Conservation (phyloP, 805 yeast genomes). For the Lachancea sp. region DNA sequence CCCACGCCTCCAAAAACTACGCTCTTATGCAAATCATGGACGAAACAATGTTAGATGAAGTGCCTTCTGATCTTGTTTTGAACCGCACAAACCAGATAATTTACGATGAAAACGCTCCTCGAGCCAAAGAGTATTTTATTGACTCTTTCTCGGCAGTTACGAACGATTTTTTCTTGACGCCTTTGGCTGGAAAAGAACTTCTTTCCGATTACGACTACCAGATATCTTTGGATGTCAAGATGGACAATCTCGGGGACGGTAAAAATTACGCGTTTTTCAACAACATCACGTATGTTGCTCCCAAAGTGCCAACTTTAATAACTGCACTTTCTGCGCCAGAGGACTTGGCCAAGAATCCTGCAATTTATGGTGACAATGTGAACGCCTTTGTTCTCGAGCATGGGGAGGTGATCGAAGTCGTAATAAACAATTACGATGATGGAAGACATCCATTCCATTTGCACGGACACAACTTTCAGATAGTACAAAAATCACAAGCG, state of each 20-base stretch:
- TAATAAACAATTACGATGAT: slow-evolving; percentile 71
- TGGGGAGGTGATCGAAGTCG: slow-evolving; percentile 65
- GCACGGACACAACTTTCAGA: slow-evolving; percentile 68
- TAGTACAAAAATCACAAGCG: slow-evolving; percentile 47
- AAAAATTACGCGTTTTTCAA: slow-evolving; percentile 73
- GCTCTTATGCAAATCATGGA: slow-evolving; percentile 60
- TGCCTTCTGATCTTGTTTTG: slow-evolving; percentile 53
- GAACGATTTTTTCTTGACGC: slow-evolving; percentile 35
- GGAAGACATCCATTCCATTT: slow-evolving; percentile 77
- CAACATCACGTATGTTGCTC: slow-evolving; percentile 54
- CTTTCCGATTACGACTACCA: slow-evolving; percentile 56
- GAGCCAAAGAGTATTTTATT: slow-evolving; percentile 26
- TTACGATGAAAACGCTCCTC: slow-evolving; percentile 37
- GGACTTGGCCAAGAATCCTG: slow-evolving; percentile 41
- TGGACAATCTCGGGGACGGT: slow-evolving; percentile 70
- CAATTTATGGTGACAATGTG: slow-evolving; percentile 70
- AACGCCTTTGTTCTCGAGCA: slow-evolving; percentile 54
- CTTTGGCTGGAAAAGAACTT: slow-evolving; percentile 41
- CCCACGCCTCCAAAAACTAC: slow-evolving; percentile 40
- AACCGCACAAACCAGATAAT: slow-evolving; percentile 50
- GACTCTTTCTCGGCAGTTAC: slow-evolving; percentile 18
- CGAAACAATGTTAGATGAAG: slow-evolving; percentile 58
- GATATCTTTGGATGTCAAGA: slow-evolving; percentile 51
- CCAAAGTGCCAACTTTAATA: slow-evolving; percentile 64
- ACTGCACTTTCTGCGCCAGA: slow-evolving; percentile 59